phyloP scores from a whole-genome alignment of 176 grass and related monocot genomes.

The maize (Zea mays) region DNA sequence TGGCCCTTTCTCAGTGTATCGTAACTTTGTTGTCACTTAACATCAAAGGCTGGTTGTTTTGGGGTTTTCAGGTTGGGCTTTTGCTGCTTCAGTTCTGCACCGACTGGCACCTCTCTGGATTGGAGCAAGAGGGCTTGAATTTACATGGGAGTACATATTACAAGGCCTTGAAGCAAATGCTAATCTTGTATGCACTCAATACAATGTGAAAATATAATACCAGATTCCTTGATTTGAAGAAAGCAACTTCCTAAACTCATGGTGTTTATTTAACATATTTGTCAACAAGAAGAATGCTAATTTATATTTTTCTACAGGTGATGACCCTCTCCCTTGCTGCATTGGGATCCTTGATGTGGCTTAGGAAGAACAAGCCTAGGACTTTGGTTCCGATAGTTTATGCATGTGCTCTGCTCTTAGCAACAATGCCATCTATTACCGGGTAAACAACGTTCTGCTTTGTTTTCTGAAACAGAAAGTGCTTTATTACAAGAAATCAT shows the following conservation, averaged over 20 bases:
- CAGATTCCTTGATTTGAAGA: slow-evolving; percentile 25
- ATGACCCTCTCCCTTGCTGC: slow-evolving; percentile 93
- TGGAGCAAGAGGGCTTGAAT: slow-evolving; percentile 95
- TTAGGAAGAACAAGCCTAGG: slow-evolving; percentile 97
- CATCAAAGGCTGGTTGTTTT: slow-evolving; percentile 19
- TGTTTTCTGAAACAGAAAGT: slow-evolving; percentile 1
- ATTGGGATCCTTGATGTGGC: slow-evolving; percentile 94
- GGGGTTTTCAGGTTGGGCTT: slow-evolving; percentile 91
- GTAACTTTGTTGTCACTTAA: slow-evolving; percentile 19
- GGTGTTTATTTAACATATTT: slow-evolving; percentile 19
- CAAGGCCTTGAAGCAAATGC: slow-evolving; percentile 99
- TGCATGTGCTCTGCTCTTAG: slow-evolving; percentile 83
- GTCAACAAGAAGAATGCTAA: slow-evolving; percentile 17
- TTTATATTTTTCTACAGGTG: slow-evolving; percentile 51
- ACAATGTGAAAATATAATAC: slow-evolving; percentile 32
- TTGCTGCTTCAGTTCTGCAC: slow-evolving; percentile 94
- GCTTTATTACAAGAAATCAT: slow-evolving; percentile 22
- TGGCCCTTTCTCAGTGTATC: background rate
- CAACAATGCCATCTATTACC: slow-evolving; percentile 96
- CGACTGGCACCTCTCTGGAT: slow-evolving; percentile 93
- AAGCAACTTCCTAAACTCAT: background rate
- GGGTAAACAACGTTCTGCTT: slow-evolving; percentile 47
- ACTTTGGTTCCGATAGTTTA: slow-evolving; percentile 93
- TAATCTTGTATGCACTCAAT: slow-evolving; percentile 68
- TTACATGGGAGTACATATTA: slow-evolving; percentile 96